Evolutionary conservation across 148 eudicot species (phyloP), one percentile per base, ranked within the genome.

Genomic region (Rhododendron williamsianum): DNA sequence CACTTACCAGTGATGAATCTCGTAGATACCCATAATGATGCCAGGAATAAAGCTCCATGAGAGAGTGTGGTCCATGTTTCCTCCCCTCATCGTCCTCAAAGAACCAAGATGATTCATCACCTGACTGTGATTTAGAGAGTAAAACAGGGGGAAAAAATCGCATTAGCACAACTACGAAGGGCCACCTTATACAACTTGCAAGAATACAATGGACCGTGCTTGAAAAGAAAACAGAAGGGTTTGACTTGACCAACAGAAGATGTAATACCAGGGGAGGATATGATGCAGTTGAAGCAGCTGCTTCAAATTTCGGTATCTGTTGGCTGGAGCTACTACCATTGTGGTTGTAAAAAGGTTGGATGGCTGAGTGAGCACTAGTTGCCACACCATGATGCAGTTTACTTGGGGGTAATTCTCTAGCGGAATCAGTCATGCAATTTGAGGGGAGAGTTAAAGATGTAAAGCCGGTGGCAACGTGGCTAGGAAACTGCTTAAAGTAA

Each of bases 11-110:
- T 67, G 88, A 83, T 74, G 98, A 93, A 86, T 85, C 87, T 9
- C 86, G 91, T 76, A 95, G 87, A 89, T 95, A 93, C 71, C 98
- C 95, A 90, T 89, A 89, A 23, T 92, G 94, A 87, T 90, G 92
- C 99, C 98, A 97, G 33, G 90, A 88, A 89, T 93, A 88, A 77
- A 97, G 98, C 86, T 97, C 98, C 77, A 89, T 82, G 86, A 95
- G 96, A 88, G 98, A 89, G 92, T 95, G 92, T 4, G 99, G 99
- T 54, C 99, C 98, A 41, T 88, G 94, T 82, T 86, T 91, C 83
- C 83, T 89, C 58, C 98, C 94, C 81, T 88, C 89, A 13, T 92
- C 91, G 86, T 95, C 98, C 89, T 88, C 86, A 81, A 88, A 90
- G 78, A 92, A 63, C 99, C 98, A 97, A 85, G 92, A 94, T 46